Evolutionary conservation across 1,284 basidiomycete species (phyloP).

Genomic region (Ceratobasidium papillatum): DNA sequence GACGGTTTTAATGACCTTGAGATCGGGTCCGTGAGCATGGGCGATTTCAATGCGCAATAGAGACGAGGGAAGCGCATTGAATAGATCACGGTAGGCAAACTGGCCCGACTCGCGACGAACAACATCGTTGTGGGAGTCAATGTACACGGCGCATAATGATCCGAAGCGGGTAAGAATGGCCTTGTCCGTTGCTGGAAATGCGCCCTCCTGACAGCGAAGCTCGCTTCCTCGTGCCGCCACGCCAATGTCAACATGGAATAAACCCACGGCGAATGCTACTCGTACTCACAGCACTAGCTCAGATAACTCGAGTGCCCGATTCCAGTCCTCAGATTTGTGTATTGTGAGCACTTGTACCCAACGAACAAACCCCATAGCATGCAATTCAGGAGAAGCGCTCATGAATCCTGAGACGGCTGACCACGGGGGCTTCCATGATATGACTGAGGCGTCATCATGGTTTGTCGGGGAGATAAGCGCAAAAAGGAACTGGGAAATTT

Average conservation of each 20-base stretch:
- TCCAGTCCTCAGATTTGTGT: not conserved
- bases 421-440: conserved; percentile 4
- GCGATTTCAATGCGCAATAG: conserved; percentile 22
- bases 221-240: not conserved
- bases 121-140: conserved; percentile 22
- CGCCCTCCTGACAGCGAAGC: conserved; percentile 7
- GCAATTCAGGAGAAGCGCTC: not conserved
- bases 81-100: conserved; percentile 34
- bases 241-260: not conserved
- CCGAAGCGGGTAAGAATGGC: conserved; percentile 6
- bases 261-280: too few relatives aligned
- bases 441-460: not conserved
- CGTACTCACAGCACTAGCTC: conserved; percentile 10
- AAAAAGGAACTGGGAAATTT: conserved; percentile 7
- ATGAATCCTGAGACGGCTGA: not conserved
- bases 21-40: conserved; percentile 33
- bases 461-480: not conserved
- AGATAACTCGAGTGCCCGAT: not conserved
- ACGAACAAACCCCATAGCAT: conserved; percentile 3
- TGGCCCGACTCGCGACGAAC: conserved; percentile 4
- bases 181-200: not conserved
- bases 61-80: conserved; percentile 6
- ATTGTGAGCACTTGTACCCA: conserved; percentile 20
- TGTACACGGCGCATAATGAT: conserved; percentile 1
- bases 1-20: conserved; percentile 29